Evolutionary conservation across 1,139 yeast genomes (phyloP).

Genomic region (Geotrichum histeridarum): DNA sequence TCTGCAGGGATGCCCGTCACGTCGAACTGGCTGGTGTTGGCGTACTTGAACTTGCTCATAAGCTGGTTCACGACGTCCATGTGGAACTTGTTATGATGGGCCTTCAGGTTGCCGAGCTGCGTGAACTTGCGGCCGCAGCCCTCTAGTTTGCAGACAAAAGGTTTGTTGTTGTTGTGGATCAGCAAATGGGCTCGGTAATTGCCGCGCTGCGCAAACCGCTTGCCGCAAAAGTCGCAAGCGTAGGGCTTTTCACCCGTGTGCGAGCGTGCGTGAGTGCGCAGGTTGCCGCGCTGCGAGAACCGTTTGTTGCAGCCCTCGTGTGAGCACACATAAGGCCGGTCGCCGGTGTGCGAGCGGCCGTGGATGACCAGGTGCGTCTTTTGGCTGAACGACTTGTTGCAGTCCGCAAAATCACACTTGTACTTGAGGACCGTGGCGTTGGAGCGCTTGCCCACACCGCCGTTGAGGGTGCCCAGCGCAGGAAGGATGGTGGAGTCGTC

Average conservation of each 20-base stretch:
- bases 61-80: slow-evolving; percentile 59
- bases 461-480: slow-evolving; percentile 62
- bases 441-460: slow-evolving; percentile 74
- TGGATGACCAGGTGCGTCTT: slow-evolving; percentile 93
- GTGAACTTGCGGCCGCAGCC: slow-evolving; percentile 80
- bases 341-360: slow-evolving; percentile 79
- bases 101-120: slow-evolving; percentile 86
- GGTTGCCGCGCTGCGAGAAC: slow-evolving; percentile 89
- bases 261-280: slow-evolving; percentile 74
- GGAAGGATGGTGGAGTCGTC: slow-evolving; percentile 47
- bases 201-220: slow-evolving; percentile 81
- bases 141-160: slow-evolving; percentile 75
- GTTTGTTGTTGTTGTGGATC: slow-evolving; percentile 75
- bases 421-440: slow-evolving; percentile 39
- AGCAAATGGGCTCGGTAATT: slow-evolving; percentile 79
- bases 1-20: slow-evolving; percentile 49
- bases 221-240: slow-evolving; percentile 64
- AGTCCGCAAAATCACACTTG: slow-evolving; percentile 59
- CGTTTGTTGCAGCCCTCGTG: slow-evolving; percentile 57
- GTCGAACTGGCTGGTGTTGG: slow-evolving; percentile 28
- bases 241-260: slow-evolving; percentile 91
- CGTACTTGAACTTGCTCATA: slow-evolving; percentile 43
- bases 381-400: slow-evolving; percentile 78
- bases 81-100: slow-evolving; percentile 90
- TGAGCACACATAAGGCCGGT: slow-evolving; percentile 58